These are phyloP conservation scores for carrot (Daucus carota) DNA, from an alignment of 129 eudicot genomes.

Conservation along the genomic window DNA sequence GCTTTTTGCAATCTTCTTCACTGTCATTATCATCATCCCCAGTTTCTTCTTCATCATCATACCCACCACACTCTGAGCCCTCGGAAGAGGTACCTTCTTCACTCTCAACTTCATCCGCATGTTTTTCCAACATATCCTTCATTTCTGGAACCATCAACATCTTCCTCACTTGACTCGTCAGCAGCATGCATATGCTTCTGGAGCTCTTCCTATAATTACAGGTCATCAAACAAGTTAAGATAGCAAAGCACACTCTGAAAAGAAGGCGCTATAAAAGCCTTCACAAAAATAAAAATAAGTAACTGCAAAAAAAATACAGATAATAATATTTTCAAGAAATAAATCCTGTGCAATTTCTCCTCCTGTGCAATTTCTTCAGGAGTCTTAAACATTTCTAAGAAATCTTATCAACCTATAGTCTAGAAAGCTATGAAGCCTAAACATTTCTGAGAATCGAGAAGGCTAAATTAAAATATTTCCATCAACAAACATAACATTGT, in stretches of 20 bases:
- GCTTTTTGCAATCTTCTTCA: conserved; percentile 26
- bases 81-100: conserved; percentile 43
- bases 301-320: background rate
- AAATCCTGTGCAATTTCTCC: no score
- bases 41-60: conserved; percentile 35
- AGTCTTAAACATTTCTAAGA: no score
- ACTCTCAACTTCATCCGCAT: conserved; percentile 26
- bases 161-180: conserved; percentile 75
- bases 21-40: conserved; percentile 22
- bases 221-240: conserved; percentile 17
- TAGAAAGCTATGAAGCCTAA: no score
- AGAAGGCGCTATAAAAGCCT: background rate
- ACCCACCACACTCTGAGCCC: conserved; percentile 26
- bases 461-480: no score
- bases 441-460: no score
- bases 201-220: conserved; percentile 56
- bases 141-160: conserved; percentile 43
- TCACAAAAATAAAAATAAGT: background rate
- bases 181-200: conserved; percentile 70
- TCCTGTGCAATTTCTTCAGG: conserved; percentile 96
- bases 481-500: no score
- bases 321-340: background rate
- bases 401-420: no score
- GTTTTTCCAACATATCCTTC: conserved; percentile 40
- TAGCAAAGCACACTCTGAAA: background rate